Evolutionary conservation across 257 asterid species (phyloP).

Genomic region (Nyctanthes arbortristis): DNA sequence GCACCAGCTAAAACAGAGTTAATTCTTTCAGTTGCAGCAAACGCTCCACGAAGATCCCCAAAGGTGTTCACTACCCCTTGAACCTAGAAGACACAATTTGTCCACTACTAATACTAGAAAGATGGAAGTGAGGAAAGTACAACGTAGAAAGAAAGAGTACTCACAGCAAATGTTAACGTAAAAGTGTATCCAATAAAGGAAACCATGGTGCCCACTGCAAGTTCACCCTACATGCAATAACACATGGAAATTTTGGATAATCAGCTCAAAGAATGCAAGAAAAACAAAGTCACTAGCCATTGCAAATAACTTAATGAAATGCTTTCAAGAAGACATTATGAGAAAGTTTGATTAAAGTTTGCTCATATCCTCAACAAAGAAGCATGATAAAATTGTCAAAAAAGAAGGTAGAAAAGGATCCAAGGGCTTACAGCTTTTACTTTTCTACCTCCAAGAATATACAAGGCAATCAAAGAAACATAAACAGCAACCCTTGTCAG

Average conservation of each 20-base stretch:
- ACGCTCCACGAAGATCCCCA: conserved; percentile 97
- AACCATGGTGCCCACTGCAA: conserved; percentile 92
- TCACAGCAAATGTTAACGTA: conserved; percentile 90
- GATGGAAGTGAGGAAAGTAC: conserved; percentile 14
- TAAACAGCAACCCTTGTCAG: conserved; percentile 93
- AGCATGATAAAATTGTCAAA: not conserved
- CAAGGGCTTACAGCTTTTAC: conserved; percentile 84
- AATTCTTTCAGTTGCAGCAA: conserved; percentile 90
- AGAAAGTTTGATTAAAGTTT: not conserved
- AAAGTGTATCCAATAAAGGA: conserved; percentile 95
- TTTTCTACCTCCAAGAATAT: conserved; percentile 98
- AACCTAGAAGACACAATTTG: conserved; percentile 52
- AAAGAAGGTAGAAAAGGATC: conserved; percentile 21
- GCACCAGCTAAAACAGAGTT: conserved; percentile 78
- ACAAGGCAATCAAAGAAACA: conserved; percentile 81
- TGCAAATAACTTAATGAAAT: not conserved
- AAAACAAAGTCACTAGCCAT: conserved; percentile 5
- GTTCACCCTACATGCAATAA: conserved; percentile 75
- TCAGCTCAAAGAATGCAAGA: conserved; percentile 4
- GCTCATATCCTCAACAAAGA: conserved; percentile 11
- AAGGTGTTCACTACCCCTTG: conserved; percentile 96
- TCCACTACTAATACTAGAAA: not conserved
- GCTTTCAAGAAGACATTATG: not conserved
- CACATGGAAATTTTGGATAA: conserved; percentile 19
- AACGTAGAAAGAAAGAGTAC: conserved; percentile 33